These are phyloP conservation scores for Leucosporidium scottii DNA, from an alignment of 768 basidiomycete species.

Conservation along the genomic window DNA sequence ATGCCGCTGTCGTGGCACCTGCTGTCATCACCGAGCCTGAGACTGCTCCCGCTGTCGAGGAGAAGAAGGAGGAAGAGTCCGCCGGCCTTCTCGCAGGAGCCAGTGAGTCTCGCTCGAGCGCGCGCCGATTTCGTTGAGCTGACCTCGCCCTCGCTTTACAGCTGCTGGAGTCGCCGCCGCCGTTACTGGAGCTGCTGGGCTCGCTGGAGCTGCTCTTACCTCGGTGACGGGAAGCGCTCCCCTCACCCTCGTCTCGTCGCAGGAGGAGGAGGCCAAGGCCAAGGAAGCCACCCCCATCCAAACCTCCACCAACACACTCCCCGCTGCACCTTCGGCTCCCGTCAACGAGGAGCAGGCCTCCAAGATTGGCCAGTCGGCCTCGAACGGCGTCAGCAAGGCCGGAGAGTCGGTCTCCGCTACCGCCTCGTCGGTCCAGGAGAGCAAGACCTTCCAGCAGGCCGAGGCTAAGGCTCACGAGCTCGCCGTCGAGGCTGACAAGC, in stretches of 20 bases:
- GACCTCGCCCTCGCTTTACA: not conserved
- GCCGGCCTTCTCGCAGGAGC: not conserved
- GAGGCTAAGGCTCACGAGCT: slow-evolving; percentile 1
- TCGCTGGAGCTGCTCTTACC: not conserved
- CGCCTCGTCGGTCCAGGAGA: no score
- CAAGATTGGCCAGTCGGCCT: not conserved
- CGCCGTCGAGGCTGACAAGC: not conserved
- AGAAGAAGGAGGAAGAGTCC: not conserved
- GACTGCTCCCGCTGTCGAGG: not conserved
- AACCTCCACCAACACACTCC: not conserved
- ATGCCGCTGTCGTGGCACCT: not conserved
- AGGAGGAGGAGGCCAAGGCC: not conserved
- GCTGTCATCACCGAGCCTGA: not conserved
- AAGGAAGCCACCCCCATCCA: not conserved
- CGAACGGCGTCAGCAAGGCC: not conserved
- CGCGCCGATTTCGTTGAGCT: not conserved
- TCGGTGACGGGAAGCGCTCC: not conserved
- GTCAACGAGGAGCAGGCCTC: not conserved
- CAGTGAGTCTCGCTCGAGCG: not conserved
- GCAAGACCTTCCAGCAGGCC: not conserved
- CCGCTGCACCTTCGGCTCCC: not conserved
- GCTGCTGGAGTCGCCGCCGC: not conserved
- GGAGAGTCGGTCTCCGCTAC: not conserved
- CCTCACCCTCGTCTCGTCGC: no score
- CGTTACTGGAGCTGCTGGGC: not conserved